phyloP scores from a whole-genome alignment of 2,329 filamentous ascomycete species.

The Aureobasidium sp. region DNA sequence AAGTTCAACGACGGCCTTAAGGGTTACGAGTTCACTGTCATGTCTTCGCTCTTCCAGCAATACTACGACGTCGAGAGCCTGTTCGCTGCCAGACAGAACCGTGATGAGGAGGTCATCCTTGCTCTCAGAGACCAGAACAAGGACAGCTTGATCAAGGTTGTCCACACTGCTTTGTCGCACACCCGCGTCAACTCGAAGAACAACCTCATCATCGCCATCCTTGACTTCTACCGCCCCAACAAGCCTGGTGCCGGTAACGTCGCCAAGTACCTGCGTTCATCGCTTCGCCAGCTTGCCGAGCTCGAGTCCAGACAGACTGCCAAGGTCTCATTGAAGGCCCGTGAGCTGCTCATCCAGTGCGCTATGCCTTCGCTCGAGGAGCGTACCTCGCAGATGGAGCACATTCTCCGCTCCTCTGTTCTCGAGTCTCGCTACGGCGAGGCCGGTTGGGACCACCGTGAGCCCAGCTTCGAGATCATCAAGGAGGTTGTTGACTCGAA shows the following conservation, averaged over 20 bases:
- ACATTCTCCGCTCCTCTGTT: slow-evolving; percentile 91
- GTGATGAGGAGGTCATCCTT: slow-evolving; percentile 90
- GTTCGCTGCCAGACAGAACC: slow-evolving; percentile 75
- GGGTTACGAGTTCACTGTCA: slow-evolving; percentile 77
- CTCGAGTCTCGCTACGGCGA: slow-evolving; percentile 97
- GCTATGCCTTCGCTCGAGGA: slow-evolving; percentile 94
- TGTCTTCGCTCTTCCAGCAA: slow-evolving; percentile 68
- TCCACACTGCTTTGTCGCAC: slow-evolving; percentile 87
- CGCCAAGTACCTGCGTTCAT: slow-evolving; percentile 75
- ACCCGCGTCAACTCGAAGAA: slow-evolving; percentile 90
- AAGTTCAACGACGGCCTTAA: slow-evolving; percentile 84
- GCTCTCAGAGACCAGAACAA: slow-evolving; percentile 94
- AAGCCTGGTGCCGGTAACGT: slow-evolving; percentile 85
- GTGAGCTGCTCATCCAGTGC: slow-evolving; percentile 95
- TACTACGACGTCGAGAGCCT: slow-evolving; percentile 80
- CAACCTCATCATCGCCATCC: slow-evolving; percentile 80
- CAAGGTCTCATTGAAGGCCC: slow-evolving; percentile 94
- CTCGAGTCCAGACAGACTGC: slow-evolving; percentile 79
- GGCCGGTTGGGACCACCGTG: slow-evolving; percentile 91
- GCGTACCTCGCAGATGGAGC: slow-evolving; percentile 93
- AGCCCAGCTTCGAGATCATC: slow-evolving; percentile 82
- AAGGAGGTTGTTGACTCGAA: slow-evolving; percentile 98
- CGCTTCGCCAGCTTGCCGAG: slow-evolving; percentile 81
- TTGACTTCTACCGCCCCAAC: slow-evolving; percentile 93
- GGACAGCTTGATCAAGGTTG: slow-evolving; percentile 77